Conservation (phyloP, 2,329 filamentous ascomycete genomes). For the Penicillium paneum region DNA sequence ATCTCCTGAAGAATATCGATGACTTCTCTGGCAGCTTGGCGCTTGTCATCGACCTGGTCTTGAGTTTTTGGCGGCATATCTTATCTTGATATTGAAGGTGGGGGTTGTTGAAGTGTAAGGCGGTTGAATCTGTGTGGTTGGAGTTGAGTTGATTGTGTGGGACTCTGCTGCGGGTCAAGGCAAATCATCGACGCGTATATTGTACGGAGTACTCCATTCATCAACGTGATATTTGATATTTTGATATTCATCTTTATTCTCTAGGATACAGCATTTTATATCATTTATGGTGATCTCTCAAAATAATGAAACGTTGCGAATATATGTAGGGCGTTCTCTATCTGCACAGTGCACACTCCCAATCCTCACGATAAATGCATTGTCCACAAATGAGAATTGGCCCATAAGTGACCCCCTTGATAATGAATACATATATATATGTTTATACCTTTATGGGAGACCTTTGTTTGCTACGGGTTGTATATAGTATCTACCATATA, state of each 20-base stretch:
- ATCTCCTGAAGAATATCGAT: conserved; percentile 53
- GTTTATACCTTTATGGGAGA: background rate
- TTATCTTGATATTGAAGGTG: background rate
- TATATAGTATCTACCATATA: background rate
- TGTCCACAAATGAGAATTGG: background rate
- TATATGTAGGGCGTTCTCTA: no score
- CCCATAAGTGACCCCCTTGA: no score
- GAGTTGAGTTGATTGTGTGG: conserved; percentile 4
- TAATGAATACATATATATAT: background rate
- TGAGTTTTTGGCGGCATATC: conserved; percentile 35
- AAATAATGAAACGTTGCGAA: background rate
- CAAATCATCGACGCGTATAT: background rate
- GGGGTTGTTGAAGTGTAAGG: background rate
- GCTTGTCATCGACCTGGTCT: conserved; percentile 44
- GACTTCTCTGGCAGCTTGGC: conserved; percentile 50
- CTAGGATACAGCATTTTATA: background rate
- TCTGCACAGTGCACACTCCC: no score
- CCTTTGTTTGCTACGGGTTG: background rate
- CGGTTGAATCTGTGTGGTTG: background rate
- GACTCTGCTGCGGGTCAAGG: background rate
- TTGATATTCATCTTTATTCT: background rate
- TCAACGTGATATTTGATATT: background rate
- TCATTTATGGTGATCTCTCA: background rate
- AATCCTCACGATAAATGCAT: background rate
- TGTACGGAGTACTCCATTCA: background rate